These are phyloP conservation scores for Fusarium sp. DNA, from an alignment of 2,329 filamentous ascomycete species.

Conservation along the genomic window DNA sequence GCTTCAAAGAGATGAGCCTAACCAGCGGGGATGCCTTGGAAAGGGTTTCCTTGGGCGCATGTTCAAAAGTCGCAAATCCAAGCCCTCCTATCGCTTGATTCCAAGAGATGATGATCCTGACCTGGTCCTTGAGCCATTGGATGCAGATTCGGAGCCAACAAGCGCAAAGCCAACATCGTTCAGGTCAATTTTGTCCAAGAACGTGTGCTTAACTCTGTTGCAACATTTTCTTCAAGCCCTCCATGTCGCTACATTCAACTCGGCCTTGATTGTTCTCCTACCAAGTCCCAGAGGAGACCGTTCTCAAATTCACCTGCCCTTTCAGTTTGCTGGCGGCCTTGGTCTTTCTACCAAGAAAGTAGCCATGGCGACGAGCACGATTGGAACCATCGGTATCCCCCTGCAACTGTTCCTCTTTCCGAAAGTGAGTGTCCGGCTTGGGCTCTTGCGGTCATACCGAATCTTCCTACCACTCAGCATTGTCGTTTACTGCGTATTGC, in stretches of 20 bases:
- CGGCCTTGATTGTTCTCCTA: constrained; percentile 36
- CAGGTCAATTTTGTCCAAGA: neutral
- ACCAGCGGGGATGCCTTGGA: neutral
- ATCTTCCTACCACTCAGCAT: neutral
- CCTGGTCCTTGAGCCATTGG: neutral
- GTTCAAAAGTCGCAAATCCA: neutral
- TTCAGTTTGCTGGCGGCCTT: constrained; percentile 37
- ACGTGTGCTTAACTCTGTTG: constrained; percentile 30
- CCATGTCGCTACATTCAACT: constrained; percentile 37
- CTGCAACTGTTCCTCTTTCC: constrained; percentile 41
- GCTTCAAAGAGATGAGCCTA: neutral
- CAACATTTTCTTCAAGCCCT: constrained; percentile 22
- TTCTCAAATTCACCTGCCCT: neutral
- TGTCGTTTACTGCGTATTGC: neutral
- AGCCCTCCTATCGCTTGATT: neutral
- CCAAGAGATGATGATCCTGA: neutral
- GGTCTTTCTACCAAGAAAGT: constrained; percentile 40
- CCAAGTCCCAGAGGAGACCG: neutral
- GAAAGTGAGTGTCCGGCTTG: neutral
- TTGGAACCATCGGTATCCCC: constrained; percentile 40
- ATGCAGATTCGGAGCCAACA: neutral
- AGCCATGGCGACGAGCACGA: constrained; percentile 41
- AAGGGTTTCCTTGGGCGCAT: neutral
- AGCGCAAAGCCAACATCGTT: neutral
- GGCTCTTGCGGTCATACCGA: neutral